Percentiles rank a stretch among this genome's conserved stretches.
These are phyloP conservation scores for Neckera pumila DNA, from an alignment of 225 moss, liverwort and hornwort species.

Conservation along the genomic window DNA sequence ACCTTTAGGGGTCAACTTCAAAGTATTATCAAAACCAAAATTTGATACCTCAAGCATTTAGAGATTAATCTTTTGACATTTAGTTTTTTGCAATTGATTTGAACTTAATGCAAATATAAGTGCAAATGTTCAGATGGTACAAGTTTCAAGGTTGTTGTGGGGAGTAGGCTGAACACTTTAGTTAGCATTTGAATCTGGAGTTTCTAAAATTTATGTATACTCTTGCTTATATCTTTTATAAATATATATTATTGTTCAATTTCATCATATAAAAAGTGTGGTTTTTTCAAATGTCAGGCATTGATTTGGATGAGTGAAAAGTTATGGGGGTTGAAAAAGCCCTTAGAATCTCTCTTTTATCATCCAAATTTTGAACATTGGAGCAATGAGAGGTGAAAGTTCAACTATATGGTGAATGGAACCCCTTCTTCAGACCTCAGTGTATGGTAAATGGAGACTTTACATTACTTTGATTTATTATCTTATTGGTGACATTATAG, in stretches of 20 bases:
- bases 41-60: too few species aligned
- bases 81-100: too few species aligned
- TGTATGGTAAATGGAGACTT: background rate
- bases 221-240: background rate
- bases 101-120: background rate
- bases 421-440: background rate
- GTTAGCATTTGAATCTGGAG: too few species aligned
- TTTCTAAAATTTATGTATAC: background rate
- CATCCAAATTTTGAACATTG: accelerated
- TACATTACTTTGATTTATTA: background rate
- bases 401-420: background rate
- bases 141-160: too few species aligned
- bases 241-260: background rate
- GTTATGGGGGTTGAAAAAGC: background rate
- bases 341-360: accelerated
- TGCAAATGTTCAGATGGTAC: background rate
- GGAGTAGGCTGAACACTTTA: too few species aligned
- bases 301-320: background rate
- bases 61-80: too few species aligned
- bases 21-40: too few species aligned
- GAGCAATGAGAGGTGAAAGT: accelerated
- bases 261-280: accelerated
- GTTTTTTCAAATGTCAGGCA: accelerated
- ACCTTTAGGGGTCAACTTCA: too few species aligned
- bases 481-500: background rate